These are phyloP conservation scores for Trifolium fragiferum DNA, from an alignment of 306 rosid species.

Conservation along the genomic window DNA sequence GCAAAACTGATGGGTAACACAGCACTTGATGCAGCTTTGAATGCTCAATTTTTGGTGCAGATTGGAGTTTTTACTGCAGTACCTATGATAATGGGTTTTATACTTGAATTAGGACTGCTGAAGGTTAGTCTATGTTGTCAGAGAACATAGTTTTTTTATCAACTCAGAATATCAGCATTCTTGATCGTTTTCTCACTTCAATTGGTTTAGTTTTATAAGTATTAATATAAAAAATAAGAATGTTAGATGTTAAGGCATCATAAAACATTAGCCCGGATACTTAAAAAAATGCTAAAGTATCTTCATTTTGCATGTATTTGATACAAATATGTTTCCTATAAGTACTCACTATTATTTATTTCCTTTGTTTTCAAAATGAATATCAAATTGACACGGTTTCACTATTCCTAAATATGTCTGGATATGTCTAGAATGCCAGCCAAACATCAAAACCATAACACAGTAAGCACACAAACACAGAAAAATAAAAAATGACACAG, in stretches of 20 bases:
- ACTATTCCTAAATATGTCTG: not conserved
- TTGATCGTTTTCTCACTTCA: slow-evolving; percentile 8
- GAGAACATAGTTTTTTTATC: not conserved
- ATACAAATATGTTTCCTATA: not conserved
- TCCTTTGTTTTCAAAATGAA: not conserved
- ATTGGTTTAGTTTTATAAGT: not conserved
- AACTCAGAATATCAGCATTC: not conserved
- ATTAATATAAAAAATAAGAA: not conserved
- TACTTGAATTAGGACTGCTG: slow-evolving; percentile 89
- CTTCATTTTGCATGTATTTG: not conserved
- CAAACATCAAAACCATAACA: not conserved
- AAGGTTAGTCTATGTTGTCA: slow-evolving; percentile 61
- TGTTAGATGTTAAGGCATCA: not conserved
- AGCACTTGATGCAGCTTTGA: slow-evolving; percentile 83
- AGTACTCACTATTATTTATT: not conserved
- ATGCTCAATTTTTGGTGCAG: slow-evolving; percentile 97
- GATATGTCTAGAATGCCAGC: not conserved
- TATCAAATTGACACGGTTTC: not conserved
- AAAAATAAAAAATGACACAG: not conserved
- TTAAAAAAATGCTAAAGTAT: not conserved
- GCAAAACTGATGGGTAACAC: slow-evolving; percentile 75
- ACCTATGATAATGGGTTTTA: slow-evolving; percentile 94
- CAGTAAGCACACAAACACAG: not conserved
- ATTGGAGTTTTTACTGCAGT: slow-evolving; percentile 95
- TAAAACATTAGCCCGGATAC: not conserved